Evolutionary conservation across 1,284 basidiomycete genomes (phyloP).

Genomic region (Coniophora puteana): DNA sequence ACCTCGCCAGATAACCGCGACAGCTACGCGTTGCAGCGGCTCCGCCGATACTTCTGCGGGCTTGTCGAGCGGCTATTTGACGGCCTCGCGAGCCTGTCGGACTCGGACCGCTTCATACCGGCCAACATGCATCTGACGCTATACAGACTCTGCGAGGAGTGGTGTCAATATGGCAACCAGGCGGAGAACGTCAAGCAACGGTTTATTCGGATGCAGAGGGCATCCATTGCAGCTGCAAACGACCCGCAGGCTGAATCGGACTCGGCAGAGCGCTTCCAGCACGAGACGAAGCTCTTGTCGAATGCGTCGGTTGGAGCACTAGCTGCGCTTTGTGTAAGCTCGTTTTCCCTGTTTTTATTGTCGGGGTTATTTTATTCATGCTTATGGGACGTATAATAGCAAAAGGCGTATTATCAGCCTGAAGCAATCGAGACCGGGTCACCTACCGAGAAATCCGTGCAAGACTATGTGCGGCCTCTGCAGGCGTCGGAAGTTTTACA

Average conservation of each 20-base stretch:
- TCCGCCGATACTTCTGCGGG: slow-evolving; percentile 89
- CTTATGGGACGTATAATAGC: slow-evolving; percentile 34
- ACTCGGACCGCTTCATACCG: slow-evolving; percentile 77
- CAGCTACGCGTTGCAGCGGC: slow-evolving; percentile 75
- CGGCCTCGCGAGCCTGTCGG: slow-evolving; percentile 66
- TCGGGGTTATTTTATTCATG: slow-evolving; percentile 1
- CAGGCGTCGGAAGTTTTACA: slow-evolving; percentile 54
- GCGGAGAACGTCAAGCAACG: slow-evolving; percentile 74
- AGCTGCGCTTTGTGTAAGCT: slow-evolving; percentile 83
- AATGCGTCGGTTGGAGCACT: slow-evolving; percentile 80
- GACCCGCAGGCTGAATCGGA: slow-evolving; percentile 45
- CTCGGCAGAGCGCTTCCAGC: slow-evolving; percentile 67
- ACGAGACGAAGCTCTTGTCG: slow-evolving; percentile 70
- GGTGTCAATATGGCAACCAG: slow-evolving; percentile 86
- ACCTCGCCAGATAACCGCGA: slow-evolving; percentile 70
- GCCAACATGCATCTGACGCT: slow-evolving; percentile 75
- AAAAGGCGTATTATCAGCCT: slow-evolving; percentile 70
- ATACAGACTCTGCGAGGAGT: slow-evolving; percentile 88
- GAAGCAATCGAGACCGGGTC: slow-evolving; percentile 52
- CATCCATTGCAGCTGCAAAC: slow-evolving; percentile 52
- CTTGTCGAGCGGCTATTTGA: slow-evolving; percentile 86
- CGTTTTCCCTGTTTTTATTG: slow-evolving; percentile 3
- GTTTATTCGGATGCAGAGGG: slow-evolving; percentile 71
- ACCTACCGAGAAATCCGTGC: slow-evolving; percentile 50
- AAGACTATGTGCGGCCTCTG: slow-evolving; percentile 51